phyloP scores from a whole-genome alignment of 73 alveolate genomes.

The Effrenium voratum region DNA sequence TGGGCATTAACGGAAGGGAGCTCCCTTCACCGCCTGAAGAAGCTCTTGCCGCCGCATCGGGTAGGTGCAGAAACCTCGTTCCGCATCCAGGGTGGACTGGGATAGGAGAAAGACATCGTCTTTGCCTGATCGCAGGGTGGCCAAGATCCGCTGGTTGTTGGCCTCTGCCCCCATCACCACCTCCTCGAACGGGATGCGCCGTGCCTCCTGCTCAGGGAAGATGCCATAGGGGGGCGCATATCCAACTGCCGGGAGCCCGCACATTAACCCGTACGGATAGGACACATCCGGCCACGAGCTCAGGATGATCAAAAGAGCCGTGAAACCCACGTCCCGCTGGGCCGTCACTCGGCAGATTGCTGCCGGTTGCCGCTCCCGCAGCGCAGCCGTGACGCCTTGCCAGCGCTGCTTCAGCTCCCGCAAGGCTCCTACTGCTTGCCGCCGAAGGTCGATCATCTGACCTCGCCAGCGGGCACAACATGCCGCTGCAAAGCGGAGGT shows the following conservation, averaged over 20 bases:
- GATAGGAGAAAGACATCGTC: not conserved
- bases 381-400: not conserved
- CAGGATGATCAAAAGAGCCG: not conserved
- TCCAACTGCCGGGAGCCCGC: conserved; percentile 23
- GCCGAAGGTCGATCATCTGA: no score
- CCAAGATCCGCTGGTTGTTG: not conserved
- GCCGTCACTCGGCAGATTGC: not conserved
- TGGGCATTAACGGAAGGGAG: not conserved
- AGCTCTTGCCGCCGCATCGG: not conserved
- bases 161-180: not conserved
- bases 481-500: no score
- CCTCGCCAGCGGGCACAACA: no score
- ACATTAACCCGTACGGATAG: not conserved
- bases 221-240: not conserved
- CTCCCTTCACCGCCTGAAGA: not conserved
- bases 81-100: not conserved
- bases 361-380: not conserved
- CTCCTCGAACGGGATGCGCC: not conserved
- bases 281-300: not conserved
- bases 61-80: not conserved
- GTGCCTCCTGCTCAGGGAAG: not conserved
- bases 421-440: no score
- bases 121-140: not conserved
- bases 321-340: not conserved
- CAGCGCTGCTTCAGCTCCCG: conserved; percentile 14